These are phyloP conservation scores for Podaxis sp. DNA, from an alignment of 768 basidiomycete genomes.

Conservation along the genomic window DNA sequence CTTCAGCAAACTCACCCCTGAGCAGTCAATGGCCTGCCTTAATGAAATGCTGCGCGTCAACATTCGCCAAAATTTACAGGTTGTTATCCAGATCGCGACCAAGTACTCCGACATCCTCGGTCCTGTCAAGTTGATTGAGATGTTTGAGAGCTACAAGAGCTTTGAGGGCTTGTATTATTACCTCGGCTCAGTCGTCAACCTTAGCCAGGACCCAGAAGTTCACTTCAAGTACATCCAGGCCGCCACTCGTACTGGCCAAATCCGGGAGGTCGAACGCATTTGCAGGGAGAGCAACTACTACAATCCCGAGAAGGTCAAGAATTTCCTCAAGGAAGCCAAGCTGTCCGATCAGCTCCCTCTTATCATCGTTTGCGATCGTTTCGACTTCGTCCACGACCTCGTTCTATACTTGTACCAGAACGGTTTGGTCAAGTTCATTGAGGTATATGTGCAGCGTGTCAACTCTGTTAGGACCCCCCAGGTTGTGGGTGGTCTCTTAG, in stretches of 20 bases:
- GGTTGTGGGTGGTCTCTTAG: conserved; percentile 93
- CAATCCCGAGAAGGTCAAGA: conserved; percentile 99
- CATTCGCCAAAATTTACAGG: conserved; percentile 95
- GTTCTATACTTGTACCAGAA: conserved; percentile 99
- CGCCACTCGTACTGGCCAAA: conserved; percentile 95
- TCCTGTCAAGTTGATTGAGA: conserved; percentile 95
- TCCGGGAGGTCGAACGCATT: conserved; percentile 98
- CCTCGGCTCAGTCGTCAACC: conserved; percentile 95
- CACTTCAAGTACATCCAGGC: conserved; percentile 99
- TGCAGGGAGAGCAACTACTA: conserved; percentile 96
- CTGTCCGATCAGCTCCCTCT: conserved; percentile 94
- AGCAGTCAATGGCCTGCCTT: conserved; percentile 94
- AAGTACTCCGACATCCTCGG: conserved; percentile 99
- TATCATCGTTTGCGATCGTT: conserved; percentile 99
- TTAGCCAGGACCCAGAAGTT: conserved; percentile 94
- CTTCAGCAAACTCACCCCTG: conserved; percentile 95
- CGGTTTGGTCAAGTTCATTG: conserved; percentile 93
- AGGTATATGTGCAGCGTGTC: conserved; percentile 99
- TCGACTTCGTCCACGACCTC: conserved; percentile 99
- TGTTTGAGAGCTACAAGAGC: conserved; percentile 97
- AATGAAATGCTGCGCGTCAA: conserved; percentile 97
- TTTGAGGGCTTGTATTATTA: conserved; percentile 99
- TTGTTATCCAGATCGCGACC: conserved; percentile 96
- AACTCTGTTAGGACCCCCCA: conserved; percentile 97
- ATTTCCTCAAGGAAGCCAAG: conserved; percentile 99